Evolutionary conservation across 2,329 filamentous ascomycete species (phyloP).

Genomic region (Phyllosticta citrichinensis): DNA sequence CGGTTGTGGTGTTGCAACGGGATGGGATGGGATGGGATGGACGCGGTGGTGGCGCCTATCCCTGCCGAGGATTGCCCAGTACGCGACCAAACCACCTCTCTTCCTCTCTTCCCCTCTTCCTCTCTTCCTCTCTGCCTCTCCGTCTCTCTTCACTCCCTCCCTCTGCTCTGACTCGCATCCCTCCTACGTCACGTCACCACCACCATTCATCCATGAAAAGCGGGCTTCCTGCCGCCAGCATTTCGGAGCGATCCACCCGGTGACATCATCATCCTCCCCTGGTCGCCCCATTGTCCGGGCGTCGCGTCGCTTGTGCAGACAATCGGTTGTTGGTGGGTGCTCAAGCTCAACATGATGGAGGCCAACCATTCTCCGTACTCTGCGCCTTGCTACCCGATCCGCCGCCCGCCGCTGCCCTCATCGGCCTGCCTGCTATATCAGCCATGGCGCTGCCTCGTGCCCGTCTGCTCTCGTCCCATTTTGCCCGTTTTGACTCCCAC

Average conservation of each 20-base stretch:
- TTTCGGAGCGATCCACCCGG: conserved; percentile 2
- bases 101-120: too few relatives aligned
- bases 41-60: too few relatives aligned
- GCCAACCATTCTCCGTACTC: background rate
- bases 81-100: too few relatives aligned
- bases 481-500: background rate
- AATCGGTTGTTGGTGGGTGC: too few relatives aligned
- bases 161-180: background rate
- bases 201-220: too few relatives aligned
- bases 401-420: background rate
- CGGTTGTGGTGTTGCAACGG: background rate
- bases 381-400: background rate
- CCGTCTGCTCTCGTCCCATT: background rate
- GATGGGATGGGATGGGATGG: background rate
- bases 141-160: too few relatives aligned
- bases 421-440: background rate
- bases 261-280: conserved; percentile 9
- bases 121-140: too few relatives aligned
- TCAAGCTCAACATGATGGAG: background rate
- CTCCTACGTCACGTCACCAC: background rate
- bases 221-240: background rate
- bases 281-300: background rate
- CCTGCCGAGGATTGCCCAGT: too few relatives aligned
- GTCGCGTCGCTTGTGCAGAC: conserved; percentile 1
- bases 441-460: conserved; percentile 8